Evolutionary conservation across 495 filamentous ascomycete species (phyloP).

Genomic region (Xylaria curta): DNA sequence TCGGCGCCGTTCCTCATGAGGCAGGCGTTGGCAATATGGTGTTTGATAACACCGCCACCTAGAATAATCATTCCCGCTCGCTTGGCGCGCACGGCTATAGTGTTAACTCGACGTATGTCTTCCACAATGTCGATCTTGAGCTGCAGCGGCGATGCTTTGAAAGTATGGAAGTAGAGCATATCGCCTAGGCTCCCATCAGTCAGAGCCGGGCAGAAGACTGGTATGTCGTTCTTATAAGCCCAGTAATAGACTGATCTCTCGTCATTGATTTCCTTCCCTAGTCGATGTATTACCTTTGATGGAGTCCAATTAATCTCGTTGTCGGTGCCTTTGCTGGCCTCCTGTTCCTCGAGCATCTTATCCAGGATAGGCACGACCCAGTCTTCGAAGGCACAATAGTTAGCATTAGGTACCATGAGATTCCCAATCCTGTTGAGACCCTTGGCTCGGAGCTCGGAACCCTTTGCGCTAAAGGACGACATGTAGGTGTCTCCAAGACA

Average conservation of each 20-base stretch:
- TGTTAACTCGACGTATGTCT: conserved; percentile 89
- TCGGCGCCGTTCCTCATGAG: conserved; percentile 97
- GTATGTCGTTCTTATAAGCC: conserved; percentile 92
- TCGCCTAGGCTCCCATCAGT: conserved; percentile 95
- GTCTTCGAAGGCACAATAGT: conserved; percentile 97
- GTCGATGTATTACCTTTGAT: conserved; percentile 79
- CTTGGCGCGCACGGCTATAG: conserved; percentile 81
- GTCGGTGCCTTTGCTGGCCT: conserved; percentile 71
- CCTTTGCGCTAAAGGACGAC: conserved; percentile 77
- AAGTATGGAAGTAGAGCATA: conserved; percentile 98
- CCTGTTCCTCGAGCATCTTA: conserved; percentile 90
- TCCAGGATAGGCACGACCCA: conserved; percentile 94
- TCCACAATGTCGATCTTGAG: conserved; percentile 86
- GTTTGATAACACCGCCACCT: conserved; percentile 91
- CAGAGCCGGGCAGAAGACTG: conserved; percentile 93
- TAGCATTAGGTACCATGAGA: conserved; percentile 92
- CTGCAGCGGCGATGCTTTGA: conserved; percentile 77
- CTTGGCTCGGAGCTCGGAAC: conserved; percentile 75
- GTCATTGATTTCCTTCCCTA: conserved; percentile 92
- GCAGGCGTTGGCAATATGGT: conserved; percentile 96
- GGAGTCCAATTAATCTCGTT: conserved; percentile 88
- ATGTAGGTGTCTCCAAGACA: conserved; percentile 94
- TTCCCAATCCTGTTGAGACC: conserved; percentile 97
- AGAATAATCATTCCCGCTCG: conserved; percentile 92
- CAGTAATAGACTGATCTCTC: conserved; percentile 90